phyloP scores from a whole-genome alignment of 768 basidiomycete species.

The Lactarius quietus region DNA sequence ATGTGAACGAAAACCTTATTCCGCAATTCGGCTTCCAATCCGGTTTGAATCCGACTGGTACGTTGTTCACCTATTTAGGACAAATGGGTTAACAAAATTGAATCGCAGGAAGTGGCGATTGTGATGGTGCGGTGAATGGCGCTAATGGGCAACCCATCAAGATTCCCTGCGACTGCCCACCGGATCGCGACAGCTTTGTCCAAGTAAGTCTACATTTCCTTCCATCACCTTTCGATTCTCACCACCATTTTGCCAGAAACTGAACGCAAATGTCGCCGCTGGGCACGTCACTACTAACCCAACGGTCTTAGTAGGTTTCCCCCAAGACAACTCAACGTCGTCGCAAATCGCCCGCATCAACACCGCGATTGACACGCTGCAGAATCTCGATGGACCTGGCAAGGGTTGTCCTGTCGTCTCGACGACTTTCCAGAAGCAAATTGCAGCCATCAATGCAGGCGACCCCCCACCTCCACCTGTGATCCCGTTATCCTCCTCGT shows the following conservation, averaged over 20 bases:
- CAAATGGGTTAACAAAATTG: background rate
- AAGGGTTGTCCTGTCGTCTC: slow-evolving; percentile 61
- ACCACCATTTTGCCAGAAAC: slow-evolving; percentile 28
- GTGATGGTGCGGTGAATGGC: slow-evolving; percentile 59
- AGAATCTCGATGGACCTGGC: slow-evolving; percentile 67
- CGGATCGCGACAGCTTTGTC: slow-evolving; percentile 50
- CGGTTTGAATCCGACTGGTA: slow-evolving; percentile 59
- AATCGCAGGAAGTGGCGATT: slow-evolving; percentile 58
- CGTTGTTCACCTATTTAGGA: slow-evolving; percentile 25
- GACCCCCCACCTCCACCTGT: background rate
- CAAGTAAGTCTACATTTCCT: slow-evolving; percentile 33
- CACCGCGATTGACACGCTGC: slow-evolving; percentile 59
- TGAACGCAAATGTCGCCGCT: slow-evolving; percentile 21
- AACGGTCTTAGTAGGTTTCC: slow-evolving; percentile 37
- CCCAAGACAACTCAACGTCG: slow-evolving; percentile 38
- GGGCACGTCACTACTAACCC: slow-evolving; percentile 19
- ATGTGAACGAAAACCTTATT: slow-evolving; percentile 17
- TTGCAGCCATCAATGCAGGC: slow-evolving; percentile 22
- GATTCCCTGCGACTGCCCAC: slow-evolving; percentile 65
- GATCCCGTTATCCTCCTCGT: background rate
- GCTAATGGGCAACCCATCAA: slow-evolving; percentile 53
- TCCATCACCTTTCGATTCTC: background rate
- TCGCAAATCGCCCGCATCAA: slow-evolving; percentile 46
- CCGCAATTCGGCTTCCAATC: slow-evolving; percentile 57
- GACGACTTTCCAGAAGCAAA: slow-evolving; percentile 51